A percentile compares a stretch with the other conserved stretches of the same genome.
Evolutionary conservation across 2,329 filamentous ascomycete genomes (phyloP).

Genomic region (Dactylellina sp.): DNA sequence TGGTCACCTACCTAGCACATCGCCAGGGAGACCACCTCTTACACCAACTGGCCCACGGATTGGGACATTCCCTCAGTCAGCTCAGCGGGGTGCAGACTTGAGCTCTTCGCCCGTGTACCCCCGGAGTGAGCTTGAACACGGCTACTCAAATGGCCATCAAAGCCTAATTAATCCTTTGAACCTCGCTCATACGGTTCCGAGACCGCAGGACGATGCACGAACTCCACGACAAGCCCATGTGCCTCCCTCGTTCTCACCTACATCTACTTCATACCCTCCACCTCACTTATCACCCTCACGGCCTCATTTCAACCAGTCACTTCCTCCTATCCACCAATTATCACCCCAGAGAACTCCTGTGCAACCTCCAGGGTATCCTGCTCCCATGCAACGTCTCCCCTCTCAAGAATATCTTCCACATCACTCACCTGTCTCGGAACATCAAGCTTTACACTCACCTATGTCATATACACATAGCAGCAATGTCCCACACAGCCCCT

Average conservation of each 20-base stretch:
- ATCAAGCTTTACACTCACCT: slow-evolving; percentile 45
- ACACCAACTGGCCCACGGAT: slow-evolving; percentile 48
- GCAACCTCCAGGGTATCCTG: slow-evolving; percentile 44
- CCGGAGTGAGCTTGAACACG: slow-evolving; percentile 25
- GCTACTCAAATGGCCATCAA: slow-evolving; percentile 38
- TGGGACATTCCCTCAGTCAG: slow-evolving; percentile 39
- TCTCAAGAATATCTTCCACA: slow-evolving; percentile 50
- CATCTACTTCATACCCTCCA: slow-evolving; percentile 39
- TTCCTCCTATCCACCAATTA: slow-evolving; percentile 49
- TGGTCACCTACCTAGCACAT: slow-evolving; percentile 27
- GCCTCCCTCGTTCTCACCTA: slow-evolving; percentile 42
- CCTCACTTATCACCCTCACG: slow-evolving; percentile 34
- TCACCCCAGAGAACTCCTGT: slow-evolving; percentile 42
- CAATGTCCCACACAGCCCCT: slow-evolving; percentile 43
- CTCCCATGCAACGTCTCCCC: slow-evolving; percentile 44
- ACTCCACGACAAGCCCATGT: slow-evolving; percentile 33
- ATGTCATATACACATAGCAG: slow-evolving; percentile 29
- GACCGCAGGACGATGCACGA: slow-evolving; percentile 29
- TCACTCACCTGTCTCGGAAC: slow-evolving; percentile 42
- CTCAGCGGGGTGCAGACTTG: slow-evolving; percentile 20
- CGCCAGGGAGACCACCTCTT: slow-evolving; percentile 40
- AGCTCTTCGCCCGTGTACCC: slow-evolving; percentile 27
- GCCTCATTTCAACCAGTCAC: slow-evolving; percentile 29
- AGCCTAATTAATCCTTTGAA: slow-evolving; percentile 39
- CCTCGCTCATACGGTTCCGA: slow-evolving; percentile 22